Conservation (phyloP, 257 asterid species). For the Ballota nigra region DNA sequence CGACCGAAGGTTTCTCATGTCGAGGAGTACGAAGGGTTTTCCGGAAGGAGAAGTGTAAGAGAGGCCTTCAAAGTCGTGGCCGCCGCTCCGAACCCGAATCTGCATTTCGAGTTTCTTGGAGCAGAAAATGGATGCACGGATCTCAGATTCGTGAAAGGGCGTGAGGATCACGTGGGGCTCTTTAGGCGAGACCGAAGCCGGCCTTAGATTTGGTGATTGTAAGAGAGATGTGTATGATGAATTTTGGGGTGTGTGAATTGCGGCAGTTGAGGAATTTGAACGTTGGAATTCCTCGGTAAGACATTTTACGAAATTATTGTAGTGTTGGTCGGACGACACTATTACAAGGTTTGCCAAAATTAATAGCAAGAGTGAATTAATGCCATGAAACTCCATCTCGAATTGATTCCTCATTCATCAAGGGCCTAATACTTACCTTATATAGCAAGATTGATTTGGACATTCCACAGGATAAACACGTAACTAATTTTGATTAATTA, state of each 20-base stretch:
- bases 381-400: not conserved
- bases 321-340: not conserved
- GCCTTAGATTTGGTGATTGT: not conserved
- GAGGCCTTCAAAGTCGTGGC: not conserved
- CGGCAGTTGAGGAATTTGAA: not conserved
- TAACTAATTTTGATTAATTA: too few relatives aligned
- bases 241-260: not conserved
- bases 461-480: too few relatives aligned
- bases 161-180: not conserved
- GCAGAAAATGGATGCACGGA: not conserved
- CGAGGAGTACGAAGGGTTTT: not conserved
- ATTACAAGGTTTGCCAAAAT: not conserved
- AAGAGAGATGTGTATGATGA: not conserved
- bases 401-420: too few relatives aligned
- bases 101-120: not conserved
- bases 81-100: slow-evolving; percentile 3
- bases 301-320: slow-evolving; percentile 19
- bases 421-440: too few relatives aligned
- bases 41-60: slow-evolving; percentile 8
- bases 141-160: not conserved
- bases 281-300: slow-evolving; percentile 8
- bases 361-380: not conserved
- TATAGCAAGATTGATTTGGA: too few relatives aligned
- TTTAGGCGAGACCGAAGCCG: not conserved
- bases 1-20: slow-evolving; percentile 28